Conservation (phyloP, 2,329 filamentous ascomycete genomes). For the Penicillium sp. region DNA sequence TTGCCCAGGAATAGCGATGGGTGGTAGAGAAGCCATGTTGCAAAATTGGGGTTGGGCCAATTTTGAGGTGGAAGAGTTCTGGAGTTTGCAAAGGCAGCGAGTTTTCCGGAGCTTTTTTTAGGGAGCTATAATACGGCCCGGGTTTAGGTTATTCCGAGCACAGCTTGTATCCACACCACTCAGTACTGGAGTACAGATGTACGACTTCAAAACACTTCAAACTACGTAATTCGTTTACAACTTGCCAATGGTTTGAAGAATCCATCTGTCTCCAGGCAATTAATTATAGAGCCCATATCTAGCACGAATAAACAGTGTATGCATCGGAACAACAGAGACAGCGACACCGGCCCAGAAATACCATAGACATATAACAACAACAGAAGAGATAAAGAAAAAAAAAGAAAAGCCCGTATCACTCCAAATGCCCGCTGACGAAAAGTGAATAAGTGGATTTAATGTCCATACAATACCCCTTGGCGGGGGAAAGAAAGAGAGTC, state of each 20-base stretch:
- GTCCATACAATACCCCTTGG: conserved; percentile 34
- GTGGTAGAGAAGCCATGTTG: conserved; percentile 33
- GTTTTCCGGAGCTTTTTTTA: conserved; percentile 16
- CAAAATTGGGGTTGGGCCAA: conserved; percentile 29
- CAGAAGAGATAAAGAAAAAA: conserved; percentile 10
- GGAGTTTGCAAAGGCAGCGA: conserved; percentile 1
- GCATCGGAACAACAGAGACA: conserved; percentile 26
- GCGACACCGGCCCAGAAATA: conserved; percentile 20
- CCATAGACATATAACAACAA: conserved; percentile 20
- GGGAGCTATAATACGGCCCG: conserved; percentile 17
- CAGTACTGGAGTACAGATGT: background rate
- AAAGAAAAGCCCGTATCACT: conserved; percentile 26
- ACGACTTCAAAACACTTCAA: background rate
- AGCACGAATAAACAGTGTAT: conserved; percentile 33
- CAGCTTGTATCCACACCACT: background rate
- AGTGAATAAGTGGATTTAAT: conserved; percentile 31
- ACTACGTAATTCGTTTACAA: background rate
- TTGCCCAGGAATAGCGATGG: conserved; percentile 76
- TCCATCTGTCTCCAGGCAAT: conserved; percentile 2
- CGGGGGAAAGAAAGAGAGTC: conserved; percentile 19
- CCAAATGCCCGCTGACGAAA: conserved; percentile 38
- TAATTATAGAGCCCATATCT: conserved; percentile 30
- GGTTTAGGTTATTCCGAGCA: conserved; percentile 16
- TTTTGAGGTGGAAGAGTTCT: conserved; percentile 1
- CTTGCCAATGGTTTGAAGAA: background rate